A percentile compares a stretch with the other conserved stretches of the same genome.
phyloP scores from a whole-genome alignment of 2,329 filamentous ascomycete species.

The Verticillium tricorpus region DNA sequence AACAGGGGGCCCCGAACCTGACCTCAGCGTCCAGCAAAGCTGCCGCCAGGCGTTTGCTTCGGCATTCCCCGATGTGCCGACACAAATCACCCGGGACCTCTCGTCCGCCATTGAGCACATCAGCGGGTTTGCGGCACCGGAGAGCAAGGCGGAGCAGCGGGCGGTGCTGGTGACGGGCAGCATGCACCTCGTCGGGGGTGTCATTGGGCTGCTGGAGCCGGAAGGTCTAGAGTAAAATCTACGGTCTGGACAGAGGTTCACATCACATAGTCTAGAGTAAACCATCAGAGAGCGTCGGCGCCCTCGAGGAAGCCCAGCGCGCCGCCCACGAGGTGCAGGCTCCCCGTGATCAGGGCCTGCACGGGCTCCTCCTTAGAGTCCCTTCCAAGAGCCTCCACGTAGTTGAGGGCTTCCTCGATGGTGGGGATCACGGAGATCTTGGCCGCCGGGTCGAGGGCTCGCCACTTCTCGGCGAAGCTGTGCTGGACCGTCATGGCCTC shows the following conservation, averaged over 20 bases:
- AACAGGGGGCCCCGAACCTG: background rate
- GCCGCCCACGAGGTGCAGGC: slow-evolving; percentile 58
- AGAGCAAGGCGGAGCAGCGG: slow-evolving; percentile 32
- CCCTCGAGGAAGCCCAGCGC: slow-evolving; percentile 45
- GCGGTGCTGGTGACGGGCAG: slow-evolving; percentile 77
- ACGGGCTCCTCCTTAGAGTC: slow-evolving; percentile 27
- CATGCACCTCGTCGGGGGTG: slow-evolving; percentile 75
- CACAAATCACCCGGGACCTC: background rate
- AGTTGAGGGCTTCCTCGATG: slow-evolving; percentile 51
- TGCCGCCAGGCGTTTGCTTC: background rate
- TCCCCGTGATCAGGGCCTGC: slow-evolving; percentile 53
- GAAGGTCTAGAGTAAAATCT: slow-evolving; percentile 26
- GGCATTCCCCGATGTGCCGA: background rate
- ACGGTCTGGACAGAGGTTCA: background rate
- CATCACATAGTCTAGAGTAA: background rate
- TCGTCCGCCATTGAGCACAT: background rate
- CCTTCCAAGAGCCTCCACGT: slow-evolving; percentile 32
- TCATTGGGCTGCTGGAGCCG: slow-evolving; percentile 65
- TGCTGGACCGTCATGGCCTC: slow-evolving; percentile 47
- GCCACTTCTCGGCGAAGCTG: slow-evolving; percentile 49
- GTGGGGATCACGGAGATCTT: slow-evolving; percentile 42
- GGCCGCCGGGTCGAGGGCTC: slow-evolving; percentile 38
- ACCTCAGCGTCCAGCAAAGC: background rate
- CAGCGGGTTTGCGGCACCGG: background rate
- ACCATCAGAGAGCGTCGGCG: slow-evolving; percentile 29